Evolutionary conservation across 495 filamentous ascomycete genomes (phyloP).

Genomic region (Talaromyces stipitatus): DNA sequence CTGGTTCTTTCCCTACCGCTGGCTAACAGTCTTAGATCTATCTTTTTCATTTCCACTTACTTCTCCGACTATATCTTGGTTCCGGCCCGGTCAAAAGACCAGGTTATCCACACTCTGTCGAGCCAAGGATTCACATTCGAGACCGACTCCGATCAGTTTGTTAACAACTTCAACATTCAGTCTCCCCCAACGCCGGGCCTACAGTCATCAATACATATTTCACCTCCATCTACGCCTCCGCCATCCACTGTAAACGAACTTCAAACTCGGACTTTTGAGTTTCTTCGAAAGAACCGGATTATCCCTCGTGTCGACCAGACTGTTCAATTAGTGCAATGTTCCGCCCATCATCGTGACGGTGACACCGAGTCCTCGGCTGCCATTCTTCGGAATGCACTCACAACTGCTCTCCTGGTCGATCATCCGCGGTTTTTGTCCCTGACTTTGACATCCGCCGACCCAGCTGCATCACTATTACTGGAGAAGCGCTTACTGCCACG

Average conservation of each 20-base stretch:
- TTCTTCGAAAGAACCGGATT: conserved; percentile 65
- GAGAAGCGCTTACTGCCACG: conserved; percentile 63
- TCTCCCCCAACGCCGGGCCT: conserved; percentile 20
- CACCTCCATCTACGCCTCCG: conserved; percentile 63
- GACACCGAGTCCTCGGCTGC: conserved; percentile 38
- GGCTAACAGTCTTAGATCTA: conserved; percentile 48
- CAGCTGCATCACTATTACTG: conserved; percentile 68
- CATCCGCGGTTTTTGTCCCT: conserved; percentile 77
- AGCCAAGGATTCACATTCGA: conserved; percentile 80
- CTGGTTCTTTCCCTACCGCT: background rate
- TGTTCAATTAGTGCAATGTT: conserved; percentile 77
- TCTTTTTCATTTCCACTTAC: conserved; percentile 98
- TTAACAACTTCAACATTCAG: conserved; percentile 37
- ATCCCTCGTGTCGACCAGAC: conserved; percentile 58
- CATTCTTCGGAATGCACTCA: conserved; percentile 37
- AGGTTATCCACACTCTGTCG: conserved; percentile 70
- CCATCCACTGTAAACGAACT: conserved; percentile 70
- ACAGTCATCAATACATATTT: conserved; percentile 22
- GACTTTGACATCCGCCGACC: conserved; percentile 77
- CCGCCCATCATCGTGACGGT: conserved; percentile 50
- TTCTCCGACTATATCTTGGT: conserved; percentile 96
- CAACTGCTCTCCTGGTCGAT: conserved; percentile 48
- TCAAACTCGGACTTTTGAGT: conserved; percentile 71
- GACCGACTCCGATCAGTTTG: conserved; percentile 59
- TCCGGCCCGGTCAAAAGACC: conserved; percentile 59